Percentiles rank a stretch among this genome's conserved stretches.
These are phyloP conservation scores for Ceratobasidium sp. DNA, from an alignment of 1,284 basidiomycete genomes.

Conservation along the genomic window DNA sequence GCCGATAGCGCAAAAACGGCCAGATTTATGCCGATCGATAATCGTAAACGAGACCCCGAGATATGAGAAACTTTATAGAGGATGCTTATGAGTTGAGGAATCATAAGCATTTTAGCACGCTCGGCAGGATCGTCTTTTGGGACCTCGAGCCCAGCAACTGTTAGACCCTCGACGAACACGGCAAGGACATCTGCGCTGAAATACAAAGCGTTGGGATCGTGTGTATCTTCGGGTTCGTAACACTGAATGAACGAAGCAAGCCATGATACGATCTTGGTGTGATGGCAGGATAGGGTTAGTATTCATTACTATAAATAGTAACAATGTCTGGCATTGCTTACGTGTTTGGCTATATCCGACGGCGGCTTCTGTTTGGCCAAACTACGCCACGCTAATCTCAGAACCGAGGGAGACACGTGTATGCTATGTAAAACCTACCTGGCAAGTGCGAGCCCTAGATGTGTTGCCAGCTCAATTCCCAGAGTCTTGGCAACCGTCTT, in stretches of 20 bases:
- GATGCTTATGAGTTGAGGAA: slow-evolving; percentile 9
- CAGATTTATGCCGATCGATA: slow-evolving; percentile 22
- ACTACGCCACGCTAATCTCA: background rate
- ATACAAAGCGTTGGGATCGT: background rate
- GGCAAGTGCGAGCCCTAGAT: slow-evolving; percentile 8
- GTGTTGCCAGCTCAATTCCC: background rate
- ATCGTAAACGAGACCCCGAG: background rate
- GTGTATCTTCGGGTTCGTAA: background rate
- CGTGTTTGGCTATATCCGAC: background rate
- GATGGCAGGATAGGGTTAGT: too few species aligned
- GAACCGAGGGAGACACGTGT: background rate
- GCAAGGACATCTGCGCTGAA: slow-evolving; percentile 11
- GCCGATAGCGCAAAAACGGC: slow-evolving; percentile 11
- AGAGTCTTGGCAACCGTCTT: background rate
- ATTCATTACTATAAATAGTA: too few species aligned
- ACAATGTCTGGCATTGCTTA: background rate
- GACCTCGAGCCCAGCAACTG: background rate
- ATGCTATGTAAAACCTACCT: background rate
- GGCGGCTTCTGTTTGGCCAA: slow-evolving; percentile 2
- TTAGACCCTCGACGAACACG: slow-evolving; percentile 5
- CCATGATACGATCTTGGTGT: slow-evolving; percentile 22
- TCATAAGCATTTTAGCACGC: background rate
- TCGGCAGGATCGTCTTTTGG: background rate
- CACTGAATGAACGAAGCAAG: slow-evolving; percentile 2
- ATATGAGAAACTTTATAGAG: slow-evolving; percentile 25